These are phyloP conservation scores for Allium sativum DNA, from an alignment of 106 monocot genomes.

Conservation along the genomic window DNA sequence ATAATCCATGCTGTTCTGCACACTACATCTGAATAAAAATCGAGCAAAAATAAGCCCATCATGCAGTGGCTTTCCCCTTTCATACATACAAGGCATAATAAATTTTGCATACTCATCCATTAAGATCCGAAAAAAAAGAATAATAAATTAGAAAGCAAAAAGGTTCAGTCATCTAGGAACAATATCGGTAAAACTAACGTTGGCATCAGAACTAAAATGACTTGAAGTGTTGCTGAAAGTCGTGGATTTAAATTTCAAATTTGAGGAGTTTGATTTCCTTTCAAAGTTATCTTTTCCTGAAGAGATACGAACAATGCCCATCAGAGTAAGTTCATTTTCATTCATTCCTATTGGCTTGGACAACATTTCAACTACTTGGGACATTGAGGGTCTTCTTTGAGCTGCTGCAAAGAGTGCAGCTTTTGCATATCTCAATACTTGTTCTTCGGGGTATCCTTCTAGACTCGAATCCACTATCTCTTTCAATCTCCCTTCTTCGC, in stretches of 20 bases:
- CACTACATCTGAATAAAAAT: too few relatives aligned
- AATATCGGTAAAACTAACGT: constrained; percentile 19
- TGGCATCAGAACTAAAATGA: constrained; percentile 12
- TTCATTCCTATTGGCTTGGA: constrained; percentile 31
- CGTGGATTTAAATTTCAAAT: constrained; percentile 6
- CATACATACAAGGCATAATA: too few relatives aligned
- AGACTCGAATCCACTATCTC: constrained; percentile 50
- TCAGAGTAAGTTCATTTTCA: constrained; percentile 44
- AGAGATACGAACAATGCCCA: constrained; percentile 33
- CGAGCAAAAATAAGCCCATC: too few relatives aligned
- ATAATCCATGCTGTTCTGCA: too few relatives aligned
- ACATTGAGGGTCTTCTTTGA: constrained; percentile 47
- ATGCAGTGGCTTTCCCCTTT: too few relatives aligned
- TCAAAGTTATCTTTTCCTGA: constrained; percentile 1
- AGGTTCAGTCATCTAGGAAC: constrained; percentile 25
- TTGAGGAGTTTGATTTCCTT: constrained; percentile 14
- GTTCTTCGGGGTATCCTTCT: constrained; percentile 41
- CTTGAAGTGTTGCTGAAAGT: not conserved
- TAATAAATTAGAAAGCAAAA: too few relatives aligned
- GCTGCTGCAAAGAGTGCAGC: constrained; percentile 53
- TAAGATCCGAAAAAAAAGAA: too few relatives aligned
- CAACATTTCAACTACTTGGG: constrained; percentile 56
- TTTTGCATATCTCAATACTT: constrained; percentile 51
- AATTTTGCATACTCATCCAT: too few relatives aligned
- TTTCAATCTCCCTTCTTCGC: constrained; percentile 31